Evolutionary conservation across 495 filamentous ascomycete species (phyloP), one percentile per base, ranked within the genome.

Genomic region (Platismatia glauca): DNA sequence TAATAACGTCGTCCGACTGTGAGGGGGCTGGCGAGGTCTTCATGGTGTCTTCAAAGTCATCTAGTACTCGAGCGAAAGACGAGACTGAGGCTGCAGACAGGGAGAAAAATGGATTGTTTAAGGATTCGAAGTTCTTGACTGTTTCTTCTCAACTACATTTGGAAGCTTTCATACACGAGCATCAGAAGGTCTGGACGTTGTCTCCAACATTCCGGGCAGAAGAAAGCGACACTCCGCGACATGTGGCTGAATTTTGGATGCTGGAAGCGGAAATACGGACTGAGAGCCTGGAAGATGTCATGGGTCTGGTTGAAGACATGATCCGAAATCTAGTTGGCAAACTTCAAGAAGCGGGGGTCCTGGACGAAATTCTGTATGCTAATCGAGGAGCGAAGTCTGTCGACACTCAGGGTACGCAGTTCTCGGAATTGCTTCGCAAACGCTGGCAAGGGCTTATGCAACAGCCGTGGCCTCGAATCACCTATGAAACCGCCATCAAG

Each of bases 221-320:
- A 71, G 89, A 84, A 74, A 96, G 91, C 71, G 91, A 97, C 73
- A 97, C 94, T 8, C 83, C 91, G 20, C 87, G 95, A 41, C 94
- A 98, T 75, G 78, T 97, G 55, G 95, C 90, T 76, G 94, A 98
- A 69, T 98, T 98, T 72, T 97, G 97, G 75, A 98, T 98, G 94
- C 82, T 98, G 3, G 94, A 98, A 74, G 91, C 85, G 11, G 94
- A 98, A 73, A 75, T 89, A 58, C 96, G 95, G 71, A 84, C 86
- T 58, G 77, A 89, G 35, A 78, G 84, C 55, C 73, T 96, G 27
- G 74, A 78, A 48, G 75, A 78, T 12, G 79, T 98, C 62, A 91
- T 96, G 78, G 77, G 85, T 62, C 70, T 94, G 12, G 81, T 89
- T n/a, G 89, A 97, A 73, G 74, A 85, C 62, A 83, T 94, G 78